Evolutionary conservation across 345 rosid species (phyloP).

Genomic region (Jatropha curcas): DNA sequence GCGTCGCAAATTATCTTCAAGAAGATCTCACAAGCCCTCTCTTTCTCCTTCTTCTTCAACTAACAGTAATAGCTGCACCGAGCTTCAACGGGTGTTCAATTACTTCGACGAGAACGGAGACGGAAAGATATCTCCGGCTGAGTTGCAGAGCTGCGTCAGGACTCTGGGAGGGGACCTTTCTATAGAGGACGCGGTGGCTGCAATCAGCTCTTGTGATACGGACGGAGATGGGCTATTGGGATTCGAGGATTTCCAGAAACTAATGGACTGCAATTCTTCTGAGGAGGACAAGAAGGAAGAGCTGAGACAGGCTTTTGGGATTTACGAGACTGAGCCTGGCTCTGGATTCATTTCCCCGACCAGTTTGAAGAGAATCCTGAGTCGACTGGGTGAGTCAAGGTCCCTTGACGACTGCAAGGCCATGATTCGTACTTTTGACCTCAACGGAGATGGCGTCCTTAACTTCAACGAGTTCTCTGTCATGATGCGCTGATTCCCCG

Average conservation of each 20-base stretch:
- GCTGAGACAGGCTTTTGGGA: conserved; percentile 54
- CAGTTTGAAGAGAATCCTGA: conserved; percentile 60
- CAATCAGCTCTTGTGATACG: conserved; percentile 46
- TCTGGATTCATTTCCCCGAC: conserved; percentile 52
- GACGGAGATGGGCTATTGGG: conserved; percentile 67
- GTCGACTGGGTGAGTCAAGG: conserved; percentile 50
- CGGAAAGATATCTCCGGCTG: conserved; percentile 55
- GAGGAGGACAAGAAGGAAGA: conserved; percentile 53
- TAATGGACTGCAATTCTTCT: conserved; percentile 40
- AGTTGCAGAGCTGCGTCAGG: conserved; percentile 51
- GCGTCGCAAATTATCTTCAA: conserved; percentile 10
- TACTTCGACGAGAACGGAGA: conserved; percentile 62
- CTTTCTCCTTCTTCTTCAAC: neutral
- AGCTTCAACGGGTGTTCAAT: conserved; percentile 38
- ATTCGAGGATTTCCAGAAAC: conserved; percentile 51
- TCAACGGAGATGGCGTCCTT: conserved; percentile 68
- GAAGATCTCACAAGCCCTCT: neutral
- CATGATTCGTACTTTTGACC: conserved; percentile 65
- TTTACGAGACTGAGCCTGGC: conserved; percentile 52
- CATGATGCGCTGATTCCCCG: conserved; percentile 47
- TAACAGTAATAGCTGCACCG: neutral
- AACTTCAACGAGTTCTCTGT: conserved; percentile 63
- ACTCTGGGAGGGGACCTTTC: conserved; percentile 48
- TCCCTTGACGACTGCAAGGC: conserved; percentile 51
- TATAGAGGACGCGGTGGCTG: conserved; percentile 54